Evolutionary conservation across 2,329 filamentous ascomycete species (phyloP), one percentile per base, ranked within the genome.

Genomic region (Ampelomyces quisqualis): DNA sequence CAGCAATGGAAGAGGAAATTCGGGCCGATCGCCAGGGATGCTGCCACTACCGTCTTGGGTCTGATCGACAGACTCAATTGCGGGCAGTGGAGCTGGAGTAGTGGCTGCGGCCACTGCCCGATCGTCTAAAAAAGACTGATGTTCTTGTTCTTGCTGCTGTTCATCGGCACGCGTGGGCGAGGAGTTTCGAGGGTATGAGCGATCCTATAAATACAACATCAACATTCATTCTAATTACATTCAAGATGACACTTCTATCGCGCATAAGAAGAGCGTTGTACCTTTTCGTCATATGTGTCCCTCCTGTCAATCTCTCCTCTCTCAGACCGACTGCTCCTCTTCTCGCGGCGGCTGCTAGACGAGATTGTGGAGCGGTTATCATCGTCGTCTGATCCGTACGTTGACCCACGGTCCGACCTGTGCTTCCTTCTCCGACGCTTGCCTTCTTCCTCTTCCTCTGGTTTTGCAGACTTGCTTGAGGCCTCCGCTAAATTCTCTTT

Each of bases 41-140:
- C 60, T 58, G 52, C 52, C 56, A 60, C 55, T 58, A 33, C 55
- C 49, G 18, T 51, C 28, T 24, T 49, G 49, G 31, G 47, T 44
- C 47, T 53, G 38, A 53, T 52, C 46, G 37, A 41, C 55, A 50
- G 52, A 40, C 60, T 67, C 64, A 63, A 47, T 63, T 64, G 49
- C 66, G 69, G 70, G 71, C 69, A 67, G 65, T 70, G 74, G 74
- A 70, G 58, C 60, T 54, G 51, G 49, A 54, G 49, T 48, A 44
- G 51, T 48, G 45, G 51, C 47, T 54, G 49, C 58, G 53, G 77
- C 76, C 77, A 80, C 79, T 76, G 77, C 78, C 78, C 77, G 73
- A 70, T 73, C 71, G 63, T 66, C 79, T 83, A 82, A 81, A 82
- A 82, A 82, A 82, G 79, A 76, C 71, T 75, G 63, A 46, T 60